Evolutionary conservation across 1,284 basidiomycete species (phyloP).

Genomic region (Tylopilus orsonianus): DNA sequence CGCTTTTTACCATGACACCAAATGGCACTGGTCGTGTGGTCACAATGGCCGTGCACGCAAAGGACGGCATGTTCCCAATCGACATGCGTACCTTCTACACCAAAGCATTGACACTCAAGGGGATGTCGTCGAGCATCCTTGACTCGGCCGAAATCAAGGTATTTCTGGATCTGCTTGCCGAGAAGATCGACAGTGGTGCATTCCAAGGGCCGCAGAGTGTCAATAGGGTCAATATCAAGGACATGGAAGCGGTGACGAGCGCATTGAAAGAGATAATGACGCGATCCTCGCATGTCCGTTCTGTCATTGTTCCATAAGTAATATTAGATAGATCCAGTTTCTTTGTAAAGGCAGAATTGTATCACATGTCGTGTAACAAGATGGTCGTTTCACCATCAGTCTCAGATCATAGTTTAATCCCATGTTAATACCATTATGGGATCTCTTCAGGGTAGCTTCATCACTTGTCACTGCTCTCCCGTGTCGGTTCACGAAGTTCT

Average conservation of each 20-base stretch:
- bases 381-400: no score
- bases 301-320: conserved; percentile 30
- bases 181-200: conserved; percentile 32
- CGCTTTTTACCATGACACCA: conserved; percentile 34
- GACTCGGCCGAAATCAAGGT: conserved; percentile 26
- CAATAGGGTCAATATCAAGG: conserved; percentile 20
- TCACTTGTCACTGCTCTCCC: background rate
- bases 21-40: conserved; percentile 34
- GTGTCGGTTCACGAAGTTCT: background rate
- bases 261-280: conserved; percentile 28
- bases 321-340: background rate
- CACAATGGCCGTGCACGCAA: conserved; percentile 36
- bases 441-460: no score
- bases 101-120: conserved; percentile 33
- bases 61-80: conserved; percentile 33
- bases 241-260: conserved; percentile 20
- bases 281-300: conserved; percentile 29
- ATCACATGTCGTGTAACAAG: background rate
- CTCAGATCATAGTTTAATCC: no score
- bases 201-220: conserved; percentile 30
- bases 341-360: background rate
- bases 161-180: conserved; percentile 30
- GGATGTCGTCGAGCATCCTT: conserved; percentile 33
- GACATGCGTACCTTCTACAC: conserved; percentile 35
- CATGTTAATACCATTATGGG: no score